Conservation (phyloP, 805 yeast genomes). For the Saturnispora zaruensis region DNA sequence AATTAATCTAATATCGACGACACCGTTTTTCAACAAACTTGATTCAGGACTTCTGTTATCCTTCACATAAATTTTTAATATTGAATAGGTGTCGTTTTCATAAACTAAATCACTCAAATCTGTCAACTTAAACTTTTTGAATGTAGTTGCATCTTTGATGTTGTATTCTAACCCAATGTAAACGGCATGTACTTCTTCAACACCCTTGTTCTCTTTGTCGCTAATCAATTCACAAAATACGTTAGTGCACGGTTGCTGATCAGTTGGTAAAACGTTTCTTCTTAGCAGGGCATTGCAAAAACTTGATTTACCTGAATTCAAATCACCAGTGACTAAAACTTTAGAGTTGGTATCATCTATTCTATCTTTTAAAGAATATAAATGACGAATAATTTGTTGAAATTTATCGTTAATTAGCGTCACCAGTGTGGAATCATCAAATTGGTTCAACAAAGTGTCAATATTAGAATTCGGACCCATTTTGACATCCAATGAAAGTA, state of each 20-base stretch:
- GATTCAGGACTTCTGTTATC: conserved; percentile 62
- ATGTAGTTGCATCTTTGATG: conserved; percentile 55
- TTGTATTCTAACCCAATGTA: conserved; percentile 46
- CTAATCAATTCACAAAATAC: conserved; percentile 94
- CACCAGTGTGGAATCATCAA: conserved; percentile 64
- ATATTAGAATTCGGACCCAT: conserved; percentile 35
- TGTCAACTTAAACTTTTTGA: conserved; percentile 42
- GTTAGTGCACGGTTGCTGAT: conserved; percentile 95
- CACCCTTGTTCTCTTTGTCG: conserved; percentile 59
- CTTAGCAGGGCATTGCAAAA: conserved; percentile 86
- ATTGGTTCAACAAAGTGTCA: conserved; percentile 39
- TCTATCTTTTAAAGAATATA: conserved; percentile 65
- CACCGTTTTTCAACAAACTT: conserved; percentile 78
- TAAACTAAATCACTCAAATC: conserved; percentile 64
- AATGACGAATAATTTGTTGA: conserved; percentile 54
- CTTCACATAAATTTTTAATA: conserved; percentile 73
- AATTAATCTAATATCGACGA: conserved; percentile 82
- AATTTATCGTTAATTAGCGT: conserved; percentile 63
- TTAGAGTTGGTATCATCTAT: conserved; percentile 88
- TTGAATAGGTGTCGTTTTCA: conserved; percentile 58
- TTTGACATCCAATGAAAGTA: conserved; percentile 55
- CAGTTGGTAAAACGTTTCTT: conserved; percentile 78
- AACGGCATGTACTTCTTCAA: conserved; percentile 93
- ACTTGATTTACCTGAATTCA: conserved; percentile 93
- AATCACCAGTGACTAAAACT: conserved; percentile 93